Conservation (phyloP, 805 yeast genomes). For the Wickerhamomyces hampshirensis region DNA sequence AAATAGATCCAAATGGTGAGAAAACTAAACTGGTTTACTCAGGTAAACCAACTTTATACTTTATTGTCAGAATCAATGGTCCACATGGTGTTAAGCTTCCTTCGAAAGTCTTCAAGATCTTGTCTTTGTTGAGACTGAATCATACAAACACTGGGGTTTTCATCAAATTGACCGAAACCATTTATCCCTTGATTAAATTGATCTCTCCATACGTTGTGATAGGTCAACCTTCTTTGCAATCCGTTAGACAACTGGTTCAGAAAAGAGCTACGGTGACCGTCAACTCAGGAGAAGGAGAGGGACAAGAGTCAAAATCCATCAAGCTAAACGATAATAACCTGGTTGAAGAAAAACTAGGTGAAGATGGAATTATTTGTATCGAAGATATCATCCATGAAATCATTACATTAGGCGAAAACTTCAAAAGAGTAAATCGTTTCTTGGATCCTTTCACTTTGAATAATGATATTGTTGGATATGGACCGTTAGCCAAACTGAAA, state of each 20-base stretch:
- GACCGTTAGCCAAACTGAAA: conserved; percentile 65
- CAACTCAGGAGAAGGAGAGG: conserved; percentile 30
- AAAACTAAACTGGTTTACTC: conserved; percentile 32
- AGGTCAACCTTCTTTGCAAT: conserved; percentile 69
- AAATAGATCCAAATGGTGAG: conserved; percentile 27
- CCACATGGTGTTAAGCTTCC: conserved; percentile 65
- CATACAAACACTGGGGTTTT: conserved; percentile 67
- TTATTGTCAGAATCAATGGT: conserved; percentile 64
- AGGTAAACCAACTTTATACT: conserved; percentile 47
- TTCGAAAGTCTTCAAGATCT: conserved; percentile 52
- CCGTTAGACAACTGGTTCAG: conserved; percentile 69
- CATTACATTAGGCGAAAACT: conserved; percentile 55
- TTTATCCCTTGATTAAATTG: conserved; percentile 59
- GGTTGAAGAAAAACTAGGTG: conserved; percentile 69
- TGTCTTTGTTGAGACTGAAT: conserved; percentile 55
- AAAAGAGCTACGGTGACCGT: conserved; percentile 61
- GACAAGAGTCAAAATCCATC: conserved; percentile 30
- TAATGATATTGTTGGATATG: conserved; percentile 69
- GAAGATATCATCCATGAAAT: conserved; percentile 79
- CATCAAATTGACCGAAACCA: conserved; percentile 54
- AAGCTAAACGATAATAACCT: conserved; percentile 69
- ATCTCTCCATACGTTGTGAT: conserved; percentile 69
- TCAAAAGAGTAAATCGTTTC: conserved; percentile 57
- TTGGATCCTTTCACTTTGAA: conserved; percentile 65
- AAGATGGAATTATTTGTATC: conserved; percentile 67